Evolutionary conservation across 345 rosid genomes (phyloP).

Genomic region (Trapa bicornis): DNA sequence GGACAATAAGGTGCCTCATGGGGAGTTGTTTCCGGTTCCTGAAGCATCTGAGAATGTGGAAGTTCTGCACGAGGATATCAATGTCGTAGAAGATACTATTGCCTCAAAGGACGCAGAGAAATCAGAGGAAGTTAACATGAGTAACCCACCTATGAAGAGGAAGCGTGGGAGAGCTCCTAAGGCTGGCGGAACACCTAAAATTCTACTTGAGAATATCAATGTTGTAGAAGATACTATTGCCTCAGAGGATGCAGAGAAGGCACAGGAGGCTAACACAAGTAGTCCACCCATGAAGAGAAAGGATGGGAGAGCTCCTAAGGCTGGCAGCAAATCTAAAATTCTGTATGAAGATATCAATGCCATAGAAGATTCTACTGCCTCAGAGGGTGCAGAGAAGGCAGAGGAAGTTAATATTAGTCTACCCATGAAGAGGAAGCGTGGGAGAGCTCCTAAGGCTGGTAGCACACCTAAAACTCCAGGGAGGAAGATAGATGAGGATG

Average conservation of each 20-base stretch:
- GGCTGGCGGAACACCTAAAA: conserved; percentile 21
- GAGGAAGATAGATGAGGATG: conserved; percentile 91
- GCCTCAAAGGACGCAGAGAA: conserved; percentile 17
- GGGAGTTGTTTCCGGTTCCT: conserved; percentile 7
- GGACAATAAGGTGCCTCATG: conserved; percentile 1
- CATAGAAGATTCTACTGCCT: conserved; percentile 15
- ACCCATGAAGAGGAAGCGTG: conserved; percentile 69
- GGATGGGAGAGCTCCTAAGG: conserved; percentile 41
- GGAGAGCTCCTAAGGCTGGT: conserved; percentile 28
- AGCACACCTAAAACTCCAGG: conserved; percentile 28
- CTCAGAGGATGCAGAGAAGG: conserved; percentile 17
- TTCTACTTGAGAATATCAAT: conserved; percentile 9
- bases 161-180: conserved; percentile 48
- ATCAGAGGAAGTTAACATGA: conserved; percentile 36
- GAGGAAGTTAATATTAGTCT: conserved; percentile 35
- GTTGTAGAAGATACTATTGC: conserved; percentile 15
- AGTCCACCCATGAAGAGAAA: conserved; percentile 57
- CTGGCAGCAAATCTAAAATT: conserved; percentile 20
- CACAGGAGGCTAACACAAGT: conserved; percentile 35
- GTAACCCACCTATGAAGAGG: conserved; percentile 49
- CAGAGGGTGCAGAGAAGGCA: conserved; percentile 16
- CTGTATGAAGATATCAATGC: conserved; percentile 11
- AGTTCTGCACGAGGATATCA: conserved; percentile 11
- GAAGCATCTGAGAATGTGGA: conserved; percentile 24
- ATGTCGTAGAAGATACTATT: conserved; percentile 16